Evolutionary conservation across 2,329 filamentous ascomycete genomes (phyloP), one percentile per base, ranked within the genome.

Genomic region (Didymellaceae sp.): DNA sequence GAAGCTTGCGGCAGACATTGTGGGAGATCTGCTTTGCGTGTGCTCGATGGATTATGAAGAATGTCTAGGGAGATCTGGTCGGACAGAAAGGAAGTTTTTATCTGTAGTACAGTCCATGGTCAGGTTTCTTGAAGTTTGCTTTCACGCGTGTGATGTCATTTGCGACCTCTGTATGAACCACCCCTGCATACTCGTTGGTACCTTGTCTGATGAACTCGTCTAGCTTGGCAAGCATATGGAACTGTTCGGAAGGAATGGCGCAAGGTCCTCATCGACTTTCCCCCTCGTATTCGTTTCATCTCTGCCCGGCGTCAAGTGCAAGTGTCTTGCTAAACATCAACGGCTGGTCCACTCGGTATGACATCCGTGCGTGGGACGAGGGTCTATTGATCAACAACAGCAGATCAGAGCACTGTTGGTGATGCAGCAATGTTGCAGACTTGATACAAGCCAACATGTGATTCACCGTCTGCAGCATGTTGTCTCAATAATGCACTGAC

Each of bases 1-100:
- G 49, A 73, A 50, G 20, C 57, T 58, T 26, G 63, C 39, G 20
- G 65, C 48, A 31, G 63, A 55, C 69, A 72, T 72, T 25, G 42
- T 63, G 43, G 38, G 38, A 13, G 22, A 11, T 18, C 22, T n/a
- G 14, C 3, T 30, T 24, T 35, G 21, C n/a, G 30, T 37, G 17
- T 30, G 30, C 37, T 46, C 25, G 21, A 10, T 18, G 18, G 14
- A 9, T 21, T 4, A 17, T 30, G 33, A 21, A 25, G 30, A 24
- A 31, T 8, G 37, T n/a, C n/a, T 5, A 28, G n/a, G 5, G 26
- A 28, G 5, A 25, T 3, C 10, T 26, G 17, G 34, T 10, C 1
- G 3, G 6, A 7, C 13, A 31, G 41, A 32, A 31, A 28, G 13
- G 16, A n/a, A n/a, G 10, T 16, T 31, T 42, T 34, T 10, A 22